Base-by-base conservation (phyloP, 306 rosid genomes). In the Citrullus colocynthis region DNA sequence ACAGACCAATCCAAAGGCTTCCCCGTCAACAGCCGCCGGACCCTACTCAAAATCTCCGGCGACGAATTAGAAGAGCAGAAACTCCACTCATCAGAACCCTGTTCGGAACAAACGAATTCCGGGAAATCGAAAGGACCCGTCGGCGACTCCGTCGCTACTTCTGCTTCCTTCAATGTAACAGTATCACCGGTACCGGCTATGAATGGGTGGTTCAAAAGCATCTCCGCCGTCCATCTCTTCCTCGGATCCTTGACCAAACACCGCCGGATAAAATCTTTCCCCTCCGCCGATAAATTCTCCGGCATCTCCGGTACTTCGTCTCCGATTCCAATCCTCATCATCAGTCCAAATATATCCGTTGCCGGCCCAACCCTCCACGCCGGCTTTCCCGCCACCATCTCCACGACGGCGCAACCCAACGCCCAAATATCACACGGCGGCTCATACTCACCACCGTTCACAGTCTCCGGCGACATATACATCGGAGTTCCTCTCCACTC, bases 401-500 rank as follows among this genome's bases (percentile, higher is more conserved):
- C 96, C 14, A 87, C 85, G 45, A 90, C 90, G 5, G 88, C 86
- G 74, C 96, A 94, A n/a, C 91, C 97, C 0, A 91, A 77, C 10
- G 97, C 96, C 97, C 97, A 95, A 37, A 92, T 57, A 83, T 92
- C 96, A 0, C 81, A 80, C 9, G 92, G 85, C 0, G 92, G 69
- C 60, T 87, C 96, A 54, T 87, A 90, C 76, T 86, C 84, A 37
- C 74, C 87, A 11, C 80, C 80, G 79, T 84, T 95, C 6, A 95
- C 95, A 0, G 88, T 83, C 75, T 95, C 97, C 57, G 97, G 98
- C 15, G 98, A 83, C 92, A 92, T 88, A 24, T 80, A 88, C 66
- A 88, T 15, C 0, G 98, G 98, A 28, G 98, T 95, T 4, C 98
- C 98, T 55, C 92, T 86, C 56, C 79, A 60, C 51, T 88, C 87